Percentiles rank a stretch among this genome's conserved stretches.
These are phyloP conservation scores for Pseudisothecium myosuroides DNA, from an alignment of 225 moss, liverwort and hornwort genomes.

Conservation along the genomic window DNA sequence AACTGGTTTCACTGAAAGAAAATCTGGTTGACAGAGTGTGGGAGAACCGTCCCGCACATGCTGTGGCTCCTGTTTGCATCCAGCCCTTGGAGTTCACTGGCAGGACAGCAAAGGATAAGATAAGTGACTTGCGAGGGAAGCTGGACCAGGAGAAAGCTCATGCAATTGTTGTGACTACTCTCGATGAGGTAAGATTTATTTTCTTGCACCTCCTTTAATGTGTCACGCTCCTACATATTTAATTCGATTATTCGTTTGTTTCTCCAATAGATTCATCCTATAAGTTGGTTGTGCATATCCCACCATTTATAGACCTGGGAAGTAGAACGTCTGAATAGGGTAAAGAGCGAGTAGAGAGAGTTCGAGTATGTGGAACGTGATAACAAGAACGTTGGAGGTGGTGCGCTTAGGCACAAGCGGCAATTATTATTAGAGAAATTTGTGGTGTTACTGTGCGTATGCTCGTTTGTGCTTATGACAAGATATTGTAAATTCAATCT, in stretches of 20 bases:
- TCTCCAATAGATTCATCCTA: neutral
- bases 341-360: neutral
- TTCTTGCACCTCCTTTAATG: neutral
- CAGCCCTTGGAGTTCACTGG: constrained; percentile 65
- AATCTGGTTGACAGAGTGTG: constrained; percentile 69
- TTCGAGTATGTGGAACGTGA: neutral
- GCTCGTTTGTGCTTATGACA: neutral
- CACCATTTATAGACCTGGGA: neutral
- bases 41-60: constrained; percentile 49
- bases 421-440: neutral
- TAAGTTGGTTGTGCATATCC: neutral
- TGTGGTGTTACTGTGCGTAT: neutral
- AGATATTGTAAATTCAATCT: neutral
- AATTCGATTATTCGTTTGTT: neutral
- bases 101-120: constrained; percentile 59
- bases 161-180: constrained; percentile 63
- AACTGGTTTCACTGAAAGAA: constrained; percentile 38
- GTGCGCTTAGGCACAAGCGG: neutral
- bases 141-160: constrained; percentile 52
- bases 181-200: constrained; percentile 47
- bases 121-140: constrained; percentile 57
- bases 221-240: neutral
- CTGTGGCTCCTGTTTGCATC: constrained; percentile 43
- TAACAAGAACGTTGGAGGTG: neutral
- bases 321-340: neutral